Evolutionary conservation across 2,329 filamentous ascomycete species (phyloP), one percentile per base, ranked within the genome.

Genomic region (Pyrenophora teres): DNA sequence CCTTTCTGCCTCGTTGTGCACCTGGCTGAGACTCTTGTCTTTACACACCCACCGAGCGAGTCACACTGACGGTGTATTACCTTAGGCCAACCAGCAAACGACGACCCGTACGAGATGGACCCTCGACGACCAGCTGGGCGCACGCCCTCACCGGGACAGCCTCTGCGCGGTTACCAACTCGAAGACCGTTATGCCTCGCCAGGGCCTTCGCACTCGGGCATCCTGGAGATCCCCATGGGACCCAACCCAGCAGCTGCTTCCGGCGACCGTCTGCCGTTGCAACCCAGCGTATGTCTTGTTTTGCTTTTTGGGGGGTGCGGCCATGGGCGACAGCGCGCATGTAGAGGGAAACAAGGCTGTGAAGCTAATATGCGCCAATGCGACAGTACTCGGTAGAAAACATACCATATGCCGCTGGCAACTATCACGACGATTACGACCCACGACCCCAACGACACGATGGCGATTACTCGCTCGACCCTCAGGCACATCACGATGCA

Each of bases 401-500:
- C 68, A 82, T 90, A 33, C 85, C 84, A 12, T 87, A 84, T 65
- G 81, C 83, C 15, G 83, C 86, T 65, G 82, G 83, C 65, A 81
- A 87, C 60, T 77, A 79, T 47, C 87, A 85, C 69, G 72, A 78
- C 51, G 75, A 78, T 54, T 76, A 77, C 56, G 74, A 78, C 51
- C 76, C 78, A 48, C 74, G 79, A 49, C 78, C 78, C 41, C 74
- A 75, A 46, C 80, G 70, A 44, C 75, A 75, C 40, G 74, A 80
- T 55, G 79, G 80, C 51, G 88, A 92, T 49, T 92, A 94, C 72
- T 80, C 86, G 3, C 76, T 96, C 54, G 86, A 91, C 67, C 92
- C 93, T 8, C 87, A 95, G 71, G 86, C 87, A 51, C 91, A 96
- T 67, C 90, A 94, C 70, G 90, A 96, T 74, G 84, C 85, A 48